phyloP scores from a whole-genome alignment of 306 rosid species.

The Vigna hirtella region DNA sequence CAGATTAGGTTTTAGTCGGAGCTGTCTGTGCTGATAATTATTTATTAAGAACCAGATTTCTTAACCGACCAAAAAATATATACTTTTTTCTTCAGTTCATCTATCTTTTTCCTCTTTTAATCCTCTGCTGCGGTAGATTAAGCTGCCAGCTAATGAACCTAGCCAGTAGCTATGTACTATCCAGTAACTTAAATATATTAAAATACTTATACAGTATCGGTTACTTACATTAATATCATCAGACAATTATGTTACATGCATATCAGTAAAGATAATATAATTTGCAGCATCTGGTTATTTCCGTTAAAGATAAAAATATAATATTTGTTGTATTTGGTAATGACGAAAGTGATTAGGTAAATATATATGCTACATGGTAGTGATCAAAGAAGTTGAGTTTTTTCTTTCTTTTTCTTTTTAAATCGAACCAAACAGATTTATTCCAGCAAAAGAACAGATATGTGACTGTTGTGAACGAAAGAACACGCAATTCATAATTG shows the following conservation, averaged over 20 bases:
- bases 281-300: background rate
- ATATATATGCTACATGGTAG: background rate
- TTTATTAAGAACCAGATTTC: conserved; percentile 23
- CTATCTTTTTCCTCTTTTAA: background rate
- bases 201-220: background rate
- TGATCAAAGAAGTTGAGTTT: conserved; percentile 3
- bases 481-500: conserved; percentile 30
- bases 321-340: background rate
- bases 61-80: conserved; percentile 20
- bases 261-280: background rate
- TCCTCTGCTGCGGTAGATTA: background rate
- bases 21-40: background rate
- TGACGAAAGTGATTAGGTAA: background rate
- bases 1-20: conserved; percentile 11
- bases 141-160: conserved; percentile 29
- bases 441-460: background rate
- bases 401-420: background rate
- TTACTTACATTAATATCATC: background rate
- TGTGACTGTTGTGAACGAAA: conserved; percentile 25
- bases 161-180: background rate
- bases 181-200: background rate
- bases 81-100: background rate
- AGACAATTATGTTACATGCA: background rate
- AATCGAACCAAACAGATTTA: background rate
- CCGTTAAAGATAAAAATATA: background rate